Base-by-base conservation (phyloP, 352 stramenopile genomes). In the Aphanomyces cochlioides region DNA sequence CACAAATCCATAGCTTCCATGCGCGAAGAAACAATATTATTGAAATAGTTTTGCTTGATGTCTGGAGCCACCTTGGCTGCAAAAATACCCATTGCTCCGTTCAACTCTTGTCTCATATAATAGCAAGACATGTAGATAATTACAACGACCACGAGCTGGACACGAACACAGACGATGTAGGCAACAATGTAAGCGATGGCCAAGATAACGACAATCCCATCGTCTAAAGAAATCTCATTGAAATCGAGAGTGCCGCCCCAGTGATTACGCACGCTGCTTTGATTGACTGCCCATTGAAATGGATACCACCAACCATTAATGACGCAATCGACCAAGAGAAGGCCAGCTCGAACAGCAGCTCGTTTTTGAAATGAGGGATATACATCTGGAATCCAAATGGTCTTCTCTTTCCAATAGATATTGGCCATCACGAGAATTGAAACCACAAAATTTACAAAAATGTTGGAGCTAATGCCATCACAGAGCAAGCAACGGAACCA, bases 351-450 rank as follows among this genome's bases (percentile, higher is more conserved):
- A 7, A 70, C 4, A 6, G 7, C 7, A 13, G 38, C 64, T 3
- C 64, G 3, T 7, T 39, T 21, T 38, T 70, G 45, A 41, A 70
- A 61, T 15, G 40, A 61, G 7, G 64, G 64, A 61, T 59, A 70
- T 7, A 70, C 7, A 28, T 70, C 64, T 15, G 64, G 64, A 13
- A 70, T 6, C 64, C 64, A 70, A 8, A 70, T 6, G n/a, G 28
- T 19, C 3, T 41, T n/a, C 7, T 45, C 37, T 7, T 47, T 15
- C 6, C 28, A n/a, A 10, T 45, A 70, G 19, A 70, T 28, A 41
- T 70, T 47, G 28, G 47, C 34, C n/a, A 17, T 53, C 8, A 54
- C 15, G 19, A 70, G 7, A 21, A 60, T 5, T 5, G 64, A 45
- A 19, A 70, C 64, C n/a, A 70, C 5, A 6, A 43, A 7, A 7